A percentile compares a stretch with the other conserved stretches of the same genome.
phyloP scores from a whole-genome alignment of 2,329 filamentous ascomycete species.

The Diplocarpon mali region DNA sequence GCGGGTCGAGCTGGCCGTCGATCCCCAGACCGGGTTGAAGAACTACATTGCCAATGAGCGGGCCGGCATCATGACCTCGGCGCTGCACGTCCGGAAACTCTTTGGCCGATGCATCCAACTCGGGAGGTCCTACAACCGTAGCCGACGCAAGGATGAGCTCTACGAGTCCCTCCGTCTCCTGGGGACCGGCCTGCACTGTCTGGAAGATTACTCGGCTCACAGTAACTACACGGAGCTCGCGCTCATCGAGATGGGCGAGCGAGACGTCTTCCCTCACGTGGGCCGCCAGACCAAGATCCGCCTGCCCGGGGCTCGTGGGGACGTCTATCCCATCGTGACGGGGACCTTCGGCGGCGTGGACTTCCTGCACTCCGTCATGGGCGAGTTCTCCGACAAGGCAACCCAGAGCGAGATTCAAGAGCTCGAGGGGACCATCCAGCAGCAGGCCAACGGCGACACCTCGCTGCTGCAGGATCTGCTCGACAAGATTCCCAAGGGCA shows the following conservation, averaged over 20 bases:
- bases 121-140: constrained; percentile 60
- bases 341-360: constrained; percentile 93
- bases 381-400: constrained; percentile 74
- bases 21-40: constrained; percentile 69
- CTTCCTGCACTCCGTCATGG: constrained; percentile 79
- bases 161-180: constrained; percentile 79
- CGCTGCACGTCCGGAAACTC: constrained; percentile 62
- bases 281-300: constrained; percentile 62
- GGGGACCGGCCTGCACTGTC: constrained; percentile 79
- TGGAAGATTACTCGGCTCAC: constrained; percentile 88
- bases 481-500: constrained; percentile 67
- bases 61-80: constrained; percentile 69
- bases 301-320: constrained; percentile 51
- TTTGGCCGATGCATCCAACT: constrained; percentile 67
- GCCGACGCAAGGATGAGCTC: constrained; percentile 61
- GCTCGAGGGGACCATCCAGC: constrained; percentile 70
- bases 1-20: constrained; percentile 64
- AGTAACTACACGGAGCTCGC: constrained; percentile 88
- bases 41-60: constrained; percentile 89
- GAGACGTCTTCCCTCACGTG: constrained; percentile 75
- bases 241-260: constrained; percentile 76
- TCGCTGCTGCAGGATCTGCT: constrained; percentile 71
- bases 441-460: constrained; percentile 51
- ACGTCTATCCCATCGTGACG: constrained; percentile 75
- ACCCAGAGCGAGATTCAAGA: constrained; percentile 85